A percentile compares a stretch with the other conserved stretches of the same genome.
phyloP scores from a whole-genome alignment of 2,329 filamentous ascomycete genomes.

The Ascochyta clinopodiicola region DNA sequence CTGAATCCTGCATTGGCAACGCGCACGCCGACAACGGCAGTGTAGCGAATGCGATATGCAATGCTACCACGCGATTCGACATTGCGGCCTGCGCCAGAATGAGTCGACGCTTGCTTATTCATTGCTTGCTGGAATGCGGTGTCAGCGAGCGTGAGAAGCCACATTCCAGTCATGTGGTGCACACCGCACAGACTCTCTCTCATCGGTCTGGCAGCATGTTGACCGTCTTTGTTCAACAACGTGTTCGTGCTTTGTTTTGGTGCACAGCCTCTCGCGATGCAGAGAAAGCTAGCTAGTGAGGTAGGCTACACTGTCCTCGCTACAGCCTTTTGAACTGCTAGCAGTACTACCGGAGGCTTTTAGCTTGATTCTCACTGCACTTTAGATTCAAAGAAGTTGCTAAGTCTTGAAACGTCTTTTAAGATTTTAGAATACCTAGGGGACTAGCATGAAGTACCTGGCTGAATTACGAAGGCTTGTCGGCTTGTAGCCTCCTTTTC shows the following conservation, averaged over 20 bases:
- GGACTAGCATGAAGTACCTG: too few species aligned
- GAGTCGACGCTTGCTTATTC: conserved; percentile 17
- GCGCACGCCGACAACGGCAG: conserved; percentile 13
- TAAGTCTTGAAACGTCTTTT: too few species aligned
- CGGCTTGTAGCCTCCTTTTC: too few species aligned
- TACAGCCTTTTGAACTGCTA: too few species aligned
- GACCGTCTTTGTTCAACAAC: neutral
- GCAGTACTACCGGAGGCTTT: too few species aligned
- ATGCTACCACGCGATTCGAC: conserved; percentile 15
- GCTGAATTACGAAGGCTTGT: too few species aligned
- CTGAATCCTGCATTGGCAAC: conserved; percentile 8
- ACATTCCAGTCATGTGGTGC: conserved; percentile 1
- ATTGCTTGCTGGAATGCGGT: conserved; percentile 6
- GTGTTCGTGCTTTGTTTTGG: conserved; percentile 5
- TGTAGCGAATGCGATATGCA: conserved; percentile 9
- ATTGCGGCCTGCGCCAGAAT: conserved; percentile 13
- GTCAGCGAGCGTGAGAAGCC: neutral
- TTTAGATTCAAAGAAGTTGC: too few species aligned
- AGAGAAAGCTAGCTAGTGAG: too few species aligned
- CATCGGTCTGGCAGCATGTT: conserved; percentile 1
- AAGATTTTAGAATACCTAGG: too few species aligned
- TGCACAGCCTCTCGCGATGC: neutral
- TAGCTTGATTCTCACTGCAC: too few species aligned
- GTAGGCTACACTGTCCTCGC: too few species aligned
- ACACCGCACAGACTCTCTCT: conserved; percentile 1